Evolutionary conservation across 2,329 filamentous ascomycete species (phyloP).

Genomic region (Alternaria gaisen): DNA sequence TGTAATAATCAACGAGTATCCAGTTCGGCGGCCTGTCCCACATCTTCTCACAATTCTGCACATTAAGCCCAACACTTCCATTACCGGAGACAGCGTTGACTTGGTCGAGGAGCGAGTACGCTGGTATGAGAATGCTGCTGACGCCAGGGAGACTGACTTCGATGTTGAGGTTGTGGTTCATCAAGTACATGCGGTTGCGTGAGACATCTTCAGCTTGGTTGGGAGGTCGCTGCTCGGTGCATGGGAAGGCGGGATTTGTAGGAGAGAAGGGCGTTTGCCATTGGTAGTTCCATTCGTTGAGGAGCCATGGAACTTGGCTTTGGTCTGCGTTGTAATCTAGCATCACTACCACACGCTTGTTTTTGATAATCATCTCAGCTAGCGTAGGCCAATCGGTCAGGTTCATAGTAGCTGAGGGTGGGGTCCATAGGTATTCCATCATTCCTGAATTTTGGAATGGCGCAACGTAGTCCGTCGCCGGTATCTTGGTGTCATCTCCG

Average conservation of each 20-base stretch:
- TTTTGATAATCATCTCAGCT: slow-evolving; percentile 60
- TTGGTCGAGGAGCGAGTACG: slow-evolving; percentile 37
- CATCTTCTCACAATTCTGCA: slow-evolving; percentile 37
- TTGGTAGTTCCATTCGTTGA: slow-evolving; percentile 87
- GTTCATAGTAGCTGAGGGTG: slow-evolving; percentile 74
- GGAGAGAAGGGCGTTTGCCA: slow-evolving; percentile 93
- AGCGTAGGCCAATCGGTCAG: slow-evolving; percentile 85
- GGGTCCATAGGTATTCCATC: slow-evolving; percentile 75
- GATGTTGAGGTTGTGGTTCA: slow-evolving; percentile 91
- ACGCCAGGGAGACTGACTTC: slow-evolving; percentile 39
- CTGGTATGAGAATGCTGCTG: slow-evolving; percentile 56
- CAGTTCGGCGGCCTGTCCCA: slow-evolving; percentile 49
- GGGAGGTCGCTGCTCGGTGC: slow-evolving; percentile 79
- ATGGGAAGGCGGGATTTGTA: slow-evolving; percentile 74
- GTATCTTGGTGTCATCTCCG: slow-evolving; percentile 61
- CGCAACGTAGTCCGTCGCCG: slow-evolving; percentile 68
- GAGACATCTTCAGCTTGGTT: slow-evolving; percentile 62
- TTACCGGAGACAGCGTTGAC: slow-evolving; percentile 44
- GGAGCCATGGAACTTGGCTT: slow-evolving; percentile 78
- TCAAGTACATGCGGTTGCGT: slow-evolving; percentile 75
- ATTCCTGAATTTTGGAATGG: slow-evolving; percentile 78
- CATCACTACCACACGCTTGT: slow-evolving; percentile 46
- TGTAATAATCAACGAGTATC: slow-evolving; percentile 51
- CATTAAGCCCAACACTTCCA: slow-evolving; percentile 37
- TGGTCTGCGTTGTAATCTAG: slow-evolving; percentile 70